Evolutionary conservation across 2,329 filamentous ascomycete genomes (phyloP), one percentile per base, ranked within the genome.

Genomic region (Neurospora crassa): DNA sequence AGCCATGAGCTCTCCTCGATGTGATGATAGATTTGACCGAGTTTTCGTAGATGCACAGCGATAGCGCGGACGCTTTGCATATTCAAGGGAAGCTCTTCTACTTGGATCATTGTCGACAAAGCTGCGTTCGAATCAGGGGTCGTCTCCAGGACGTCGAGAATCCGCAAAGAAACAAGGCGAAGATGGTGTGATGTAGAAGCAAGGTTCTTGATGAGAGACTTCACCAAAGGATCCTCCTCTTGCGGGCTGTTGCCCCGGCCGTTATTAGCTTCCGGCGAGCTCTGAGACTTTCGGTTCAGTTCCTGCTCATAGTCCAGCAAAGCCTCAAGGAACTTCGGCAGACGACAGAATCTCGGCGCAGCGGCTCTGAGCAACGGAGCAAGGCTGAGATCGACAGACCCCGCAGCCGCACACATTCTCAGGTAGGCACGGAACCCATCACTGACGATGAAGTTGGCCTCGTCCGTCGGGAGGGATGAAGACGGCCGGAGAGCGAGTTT

Each of bases 31-130:
- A 81, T 81, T 70, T 85, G 82, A 16, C 90, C 85, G 63, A 97
- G 85, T 77, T 93, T 94, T 67, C 95, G 91, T 70, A 97, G 87
- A 73, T 95, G 90, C 87, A 97, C 96, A 2, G 92, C 91, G 42
- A 97, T 88, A 20, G 89, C 88, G 71, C 96, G 88, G 69, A 89
- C 88, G 68, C 91, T 93, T 71, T 94, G 88, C 4, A 97, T 84
- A 67, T 88, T 88, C n/a, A 97, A 81, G 0, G 92, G 90, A 6
- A 90, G 92, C 73, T 93, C 87, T 79, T 98, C 94, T 18, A 94
- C 89, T 73, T 93, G 87, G 18, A 94, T 85, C 81, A 97, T 95
- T 7, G 89, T 85, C 7, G 83, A 82, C 34, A 92, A 80, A 7
- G 84, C 82, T 40, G 88, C 79, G 67, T 85, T 81, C 72, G 86